Evolutionary conservation across 2,329 filamentous ascomycete genomes (phyloP).

Genomic region (Penicillium sp.): DNA sequence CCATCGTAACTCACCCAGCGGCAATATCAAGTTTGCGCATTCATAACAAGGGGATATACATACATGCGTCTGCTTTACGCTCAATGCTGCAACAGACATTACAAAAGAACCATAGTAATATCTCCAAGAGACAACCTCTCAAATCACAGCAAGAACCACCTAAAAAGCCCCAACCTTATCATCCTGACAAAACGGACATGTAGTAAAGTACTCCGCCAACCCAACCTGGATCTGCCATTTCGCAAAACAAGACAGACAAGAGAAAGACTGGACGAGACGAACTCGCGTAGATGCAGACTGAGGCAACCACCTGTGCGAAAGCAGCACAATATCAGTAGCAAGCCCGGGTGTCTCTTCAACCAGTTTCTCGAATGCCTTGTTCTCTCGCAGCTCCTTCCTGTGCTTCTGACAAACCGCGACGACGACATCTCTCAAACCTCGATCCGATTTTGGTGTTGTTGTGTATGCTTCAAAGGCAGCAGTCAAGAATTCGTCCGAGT

Average conservation of each 20-base stretch:
- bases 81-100: too few relatives aligned
- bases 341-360: background rate
- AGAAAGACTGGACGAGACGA: background rate
- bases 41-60: background rate
- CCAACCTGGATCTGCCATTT: conserved; percentile 1
- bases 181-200: background rate
- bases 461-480: conserved; percentile 1
- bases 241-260: background rate
- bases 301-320: background rate
- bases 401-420: background rate
- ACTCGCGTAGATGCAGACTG: background rate
- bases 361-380: background rate
- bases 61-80: background rate
- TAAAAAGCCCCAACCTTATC: background rate
- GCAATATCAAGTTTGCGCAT: background rate
- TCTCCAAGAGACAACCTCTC: background rate
- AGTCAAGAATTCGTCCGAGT: background rate
- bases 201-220: background rate
- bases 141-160: background rate
- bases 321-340: background rate
- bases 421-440: conserved; percentile 5
- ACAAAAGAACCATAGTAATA: background rate
- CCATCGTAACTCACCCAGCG: too few relatives aligned
- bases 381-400: background rate
- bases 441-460: background rate